Percentiles rank a stretch among this genome's conserved stretches.
Conservation (phyloP, 1,284 basidiomycete genomes). For the Leucocoprinus gongylophorus region DNA sequence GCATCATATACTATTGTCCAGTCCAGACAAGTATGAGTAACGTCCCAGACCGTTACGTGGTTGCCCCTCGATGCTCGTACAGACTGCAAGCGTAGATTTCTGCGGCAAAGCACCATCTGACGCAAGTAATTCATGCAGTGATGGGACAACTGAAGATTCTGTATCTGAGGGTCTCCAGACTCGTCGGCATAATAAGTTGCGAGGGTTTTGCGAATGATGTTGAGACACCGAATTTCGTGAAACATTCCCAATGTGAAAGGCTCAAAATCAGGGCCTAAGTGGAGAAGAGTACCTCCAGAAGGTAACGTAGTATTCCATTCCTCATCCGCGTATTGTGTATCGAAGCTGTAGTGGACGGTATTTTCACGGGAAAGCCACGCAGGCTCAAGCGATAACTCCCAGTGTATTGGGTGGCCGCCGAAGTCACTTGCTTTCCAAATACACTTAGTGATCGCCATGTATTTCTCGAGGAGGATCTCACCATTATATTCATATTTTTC, state of each 20-base stretch:
- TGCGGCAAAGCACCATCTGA: conserved; percentile 13
- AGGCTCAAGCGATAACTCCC: neutral
- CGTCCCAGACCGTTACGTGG: conserved; percentile 12
- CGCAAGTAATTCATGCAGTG: conserved; percentile 17
- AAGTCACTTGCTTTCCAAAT: neutral
- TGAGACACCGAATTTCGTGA: conserved; percentile 22
- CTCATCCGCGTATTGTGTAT: neutral
- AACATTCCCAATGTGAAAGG: conserved; percentile 14
- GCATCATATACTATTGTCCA: conserved; percentile 18
- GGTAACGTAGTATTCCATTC: conserved; percentile 18
- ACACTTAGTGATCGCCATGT: neutral
- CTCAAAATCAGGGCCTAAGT: conserved; percentile 11
- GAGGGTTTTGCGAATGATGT: conserved; percentile 17
- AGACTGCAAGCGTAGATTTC: conserved; percentile 8
- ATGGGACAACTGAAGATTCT: neutral
- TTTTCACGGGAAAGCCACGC: conserved; percentile 2
- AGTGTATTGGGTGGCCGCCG: neutral
- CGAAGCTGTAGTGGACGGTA: conserved; percentile 15
- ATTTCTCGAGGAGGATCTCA: neutral
- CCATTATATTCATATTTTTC: neutral
- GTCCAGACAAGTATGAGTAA: conserved; percentile 17
- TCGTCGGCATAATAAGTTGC: neutral
- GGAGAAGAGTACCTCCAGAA: conserved; percentile 14
- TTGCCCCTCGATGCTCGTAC: conserved; percentile 12
- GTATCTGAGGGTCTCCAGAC: neutral